Evolutionary conservation across 2,329 filamentous ascomycete genomes (phyloP).

Genomic region (Rhytidhysteron rufulum): DNA sequence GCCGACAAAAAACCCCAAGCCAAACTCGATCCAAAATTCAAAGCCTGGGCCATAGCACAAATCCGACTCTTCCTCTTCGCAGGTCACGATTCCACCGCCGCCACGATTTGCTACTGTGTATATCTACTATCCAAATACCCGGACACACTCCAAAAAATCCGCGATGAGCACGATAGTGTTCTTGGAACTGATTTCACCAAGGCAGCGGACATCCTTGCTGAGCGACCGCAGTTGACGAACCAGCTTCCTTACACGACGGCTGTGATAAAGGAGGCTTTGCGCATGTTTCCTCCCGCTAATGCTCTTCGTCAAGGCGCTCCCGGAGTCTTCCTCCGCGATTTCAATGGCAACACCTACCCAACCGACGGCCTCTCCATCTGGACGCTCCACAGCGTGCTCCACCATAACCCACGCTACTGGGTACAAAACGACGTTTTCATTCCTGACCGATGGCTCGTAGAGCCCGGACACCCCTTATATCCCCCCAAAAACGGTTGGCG

Average conservation of each 20-base stretch:
- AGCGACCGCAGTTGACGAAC: constrained; percentile 20
- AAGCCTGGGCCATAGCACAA: constrained; percentile 13
- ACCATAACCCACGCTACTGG: constrained; percentile 11
- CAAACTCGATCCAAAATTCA: constrained; percentile 5
- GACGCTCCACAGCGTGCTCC: constrained; percentile 4
- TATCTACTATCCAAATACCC: constrained; percentile 17
- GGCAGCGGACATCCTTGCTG: constrained; percentile 8
- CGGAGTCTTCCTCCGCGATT: constrained; percentile 2
- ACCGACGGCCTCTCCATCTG: constrained; percentile 7
- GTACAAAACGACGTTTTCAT: constrained; percentile 9
- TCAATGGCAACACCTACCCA: constrained; percentile 9
- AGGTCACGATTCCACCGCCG: constrained; percentile 20
- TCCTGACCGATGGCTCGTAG: constrained; percentile 14
- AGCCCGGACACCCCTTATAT: constrained; percentile 5
- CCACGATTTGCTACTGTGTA: constrained; percentile 17
- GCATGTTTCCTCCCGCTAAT: constrained; percentile 20
- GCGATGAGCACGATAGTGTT: constrained; percentile 19
- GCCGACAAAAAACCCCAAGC: constrained; percentile 3
- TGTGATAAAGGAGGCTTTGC: constrained; percentile 30
- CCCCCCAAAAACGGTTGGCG: constrained; percentile 17
- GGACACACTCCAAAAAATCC: constrained; percentile 10
- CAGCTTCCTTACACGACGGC: constrained; percentile 20
- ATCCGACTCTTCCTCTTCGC: constrained; percentile 21
- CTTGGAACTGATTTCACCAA: constrained; percentile 11
- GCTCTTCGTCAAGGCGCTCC: constrained; percentile 3